phyloP scores from a whole-genome alignment of 768 basidiomycete species.

The Rhodotorula kratochvilovae region DNA sequence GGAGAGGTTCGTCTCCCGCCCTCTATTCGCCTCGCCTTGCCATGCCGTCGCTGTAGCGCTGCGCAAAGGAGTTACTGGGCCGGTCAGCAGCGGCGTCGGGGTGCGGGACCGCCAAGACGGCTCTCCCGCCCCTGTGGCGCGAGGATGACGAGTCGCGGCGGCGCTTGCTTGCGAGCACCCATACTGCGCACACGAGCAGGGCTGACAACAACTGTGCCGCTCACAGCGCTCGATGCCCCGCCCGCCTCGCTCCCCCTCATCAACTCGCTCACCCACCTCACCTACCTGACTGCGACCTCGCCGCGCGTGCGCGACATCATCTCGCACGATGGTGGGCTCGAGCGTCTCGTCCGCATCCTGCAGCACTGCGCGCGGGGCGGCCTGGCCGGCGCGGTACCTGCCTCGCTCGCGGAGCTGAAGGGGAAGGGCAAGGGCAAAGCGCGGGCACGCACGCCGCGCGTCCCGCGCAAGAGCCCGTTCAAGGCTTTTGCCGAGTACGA shows the following conservation, averaged over 20 bases:
- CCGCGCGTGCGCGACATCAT: conserved; percentile 97
- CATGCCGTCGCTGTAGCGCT: no score
- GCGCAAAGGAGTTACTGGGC: no score
- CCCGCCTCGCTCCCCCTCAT: conserved; percentile 63
- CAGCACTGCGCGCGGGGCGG: conserved; percentile 60
- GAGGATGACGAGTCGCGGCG: not conserved
- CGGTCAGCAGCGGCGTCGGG: no score
- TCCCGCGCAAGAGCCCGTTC: conserved; percentile 36
- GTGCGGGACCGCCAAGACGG: not conserved
- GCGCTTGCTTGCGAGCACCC: no score
- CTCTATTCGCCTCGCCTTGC: not conserved
- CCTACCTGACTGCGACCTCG: conserved; percentile 93
- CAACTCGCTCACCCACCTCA: conserved; percentile 92
- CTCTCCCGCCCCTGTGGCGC: not conserved
- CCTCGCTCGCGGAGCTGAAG: conserved; percentile 9
- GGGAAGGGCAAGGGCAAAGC: conserved; percentile 18
- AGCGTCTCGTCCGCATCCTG: conserved; percentile 81
- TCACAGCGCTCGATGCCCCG: conserved; percentile 47
- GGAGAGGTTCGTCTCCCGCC: conserved; percentile 64
- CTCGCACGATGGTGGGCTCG: conserved; percentile 94
- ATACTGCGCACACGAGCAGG: no score
- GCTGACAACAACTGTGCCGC: not conserved
- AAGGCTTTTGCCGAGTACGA: conserved; percentile 40
- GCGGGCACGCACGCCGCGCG: not conserved
- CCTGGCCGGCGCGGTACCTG: not conserved